phyloP scores from a whole-genome alignment of 2,329 filamentous ascomycete species.

The Aotearoamyces nothofagi region DNA sequence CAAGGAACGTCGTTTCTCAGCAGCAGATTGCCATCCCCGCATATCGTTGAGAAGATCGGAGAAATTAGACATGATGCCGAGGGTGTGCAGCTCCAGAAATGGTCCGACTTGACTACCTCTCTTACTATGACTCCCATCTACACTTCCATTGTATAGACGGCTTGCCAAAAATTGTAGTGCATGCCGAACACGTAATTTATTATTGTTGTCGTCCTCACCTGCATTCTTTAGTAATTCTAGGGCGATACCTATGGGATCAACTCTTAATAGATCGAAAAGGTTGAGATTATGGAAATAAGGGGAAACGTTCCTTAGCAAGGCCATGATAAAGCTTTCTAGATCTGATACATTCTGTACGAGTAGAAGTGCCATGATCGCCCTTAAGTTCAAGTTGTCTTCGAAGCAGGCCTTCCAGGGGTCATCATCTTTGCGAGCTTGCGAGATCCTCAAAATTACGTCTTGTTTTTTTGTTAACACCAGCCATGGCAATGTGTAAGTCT shows the following conservation, averaged over 20 bases:
- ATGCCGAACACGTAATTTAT: constrained; percentile 30
- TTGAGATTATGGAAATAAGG: constrained; percentile 51
- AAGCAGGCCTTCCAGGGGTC: constrained; percentile 42
- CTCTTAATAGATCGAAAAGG: constrained; percentile 53
- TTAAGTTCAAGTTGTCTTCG: constrained; percentile 36
- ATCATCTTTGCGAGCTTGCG: constrained; percentile 56
- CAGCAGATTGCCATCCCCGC: constrained; percentile 35
- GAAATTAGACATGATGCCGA: constrained; percentile 75
- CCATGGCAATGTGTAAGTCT: constrained; percentile 72
- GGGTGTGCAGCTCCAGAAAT: constrained; percentile 70
- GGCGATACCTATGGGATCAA: constrained; percentile 60
- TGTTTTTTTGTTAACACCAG: constrained; percentile 65
- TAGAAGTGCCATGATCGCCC: constrained; percentile 41
- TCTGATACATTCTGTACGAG: constrained; percentile 40
- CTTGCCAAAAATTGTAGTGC: constrained; percentile 26
- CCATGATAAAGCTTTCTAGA: constrained; percentile 51
- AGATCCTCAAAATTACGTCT: constrained; percentile 70
- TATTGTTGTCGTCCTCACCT: constrained; percentile 47
- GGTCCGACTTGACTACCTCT: constrained; percentile 44
- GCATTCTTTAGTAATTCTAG: constrained; percentile 72
- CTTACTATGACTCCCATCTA: constrained; percentile 20
- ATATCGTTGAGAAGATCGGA: constrained; percentile 64
- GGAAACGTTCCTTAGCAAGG: constrained; percentile 52
- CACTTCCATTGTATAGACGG: constrained; percentile 6
- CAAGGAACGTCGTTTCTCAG: constrained; percentile 64